Conservation (phyloP, 371 early-diverging fungal species). For the Circinella umbellata region DNA sequence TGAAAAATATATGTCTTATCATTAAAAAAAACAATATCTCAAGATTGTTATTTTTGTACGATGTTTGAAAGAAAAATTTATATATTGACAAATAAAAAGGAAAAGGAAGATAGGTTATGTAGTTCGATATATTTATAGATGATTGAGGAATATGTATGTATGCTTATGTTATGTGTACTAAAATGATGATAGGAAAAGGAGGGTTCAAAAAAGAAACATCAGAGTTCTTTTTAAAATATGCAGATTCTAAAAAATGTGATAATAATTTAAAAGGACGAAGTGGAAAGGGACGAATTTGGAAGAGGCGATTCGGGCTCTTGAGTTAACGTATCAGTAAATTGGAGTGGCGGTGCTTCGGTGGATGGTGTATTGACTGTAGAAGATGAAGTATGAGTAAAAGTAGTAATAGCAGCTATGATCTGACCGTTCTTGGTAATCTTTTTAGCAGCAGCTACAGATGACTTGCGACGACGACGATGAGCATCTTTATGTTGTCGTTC, state of each 20-base stretch:
- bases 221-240: background rate
- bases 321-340: conserved; percentile 4
- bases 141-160: background rate
- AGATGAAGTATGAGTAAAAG: background rate
- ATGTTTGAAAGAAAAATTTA: too few relatives aligned
- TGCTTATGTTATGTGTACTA: background rate
- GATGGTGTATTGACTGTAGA: background rate
- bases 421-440: conserved; percentile 34
- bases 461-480: conserved; percentile 23
- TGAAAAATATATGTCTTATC: too few relatives aligned
- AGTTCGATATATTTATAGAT: background rate
- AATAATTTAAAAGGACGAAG: background rate
- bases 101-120: background rate
- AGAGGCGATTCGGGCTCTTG: conserved; percentile 2
- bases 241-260: background rate
- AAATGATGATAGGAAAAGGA: too few relatives aligned
- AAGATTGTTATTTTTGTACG: too few relatives aligned
- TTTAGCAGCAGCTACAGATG: conserved; percentile 33
- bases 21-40: too few relatives aligned
- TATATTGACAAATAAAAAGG: background rate
- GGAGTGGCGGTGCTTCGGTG: background rate
- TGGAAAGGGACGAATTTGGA: background rate
- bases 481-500: conserved; percentile 21
- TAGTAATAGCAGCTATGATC: conserved; percentile 33
- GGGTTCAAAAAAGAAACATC: background rate